phyloP scores from a whole-genome alignment of 345 rosid species.

The Carallia brachiata region DNA sequence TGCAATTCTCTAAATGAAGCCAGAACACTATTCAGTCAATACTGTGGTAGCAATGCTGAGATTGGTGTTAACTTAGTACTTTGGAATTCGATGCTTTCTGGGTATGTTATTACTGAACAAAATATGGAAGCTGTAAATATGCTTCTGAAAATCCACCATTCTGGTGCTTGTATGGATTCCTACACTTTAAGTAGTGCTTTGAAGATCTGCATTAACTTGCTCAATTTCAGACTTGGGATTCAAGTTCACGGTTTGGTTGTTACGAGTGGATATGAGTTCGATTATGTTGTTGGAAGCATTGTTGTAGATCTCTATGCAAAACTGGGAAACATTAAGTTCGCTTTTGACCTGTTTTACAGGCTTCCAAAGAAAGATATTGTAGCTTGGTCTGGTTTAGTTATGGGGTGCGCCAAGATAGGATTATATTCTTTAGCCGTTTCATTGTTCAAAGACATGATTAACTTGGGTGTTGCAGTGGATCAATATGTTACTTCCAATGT shows the following conservation, averaged over 20 bases:
- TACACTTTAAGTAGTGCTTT: constrained; percentile 60
- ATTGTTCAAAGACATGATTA: constrained; percentile 49
- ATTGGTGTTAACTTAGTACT: constrained; percentile 36
- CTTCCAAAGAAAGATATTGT: constrained; percentile 58
- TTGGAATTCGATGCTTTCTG: constrained; percentile 68
- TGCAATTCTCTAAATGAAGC: constrained; percentile 46
- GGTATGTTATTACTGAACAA: constrained; percentile 44
- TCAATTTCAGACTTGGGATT: constrained; percentile 44
- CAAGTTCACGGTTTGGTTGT: constrained; percentile 64
- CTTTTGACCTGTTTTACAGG: constrained; percentile 37
- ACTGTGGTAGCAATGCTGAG: constrained; percentile 1
- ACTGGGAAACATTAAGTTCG: constrained; percentile 41
- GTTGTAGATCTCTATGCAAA: constrained; percentile 56
- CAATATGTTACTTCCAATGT: constrained; percentile 50
- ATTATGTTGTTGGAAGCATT: constrained; percentile 60
- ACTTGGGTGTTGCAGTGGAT: constrained; percentile 39
- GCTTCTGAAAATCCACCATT: constrained; percentile 39
- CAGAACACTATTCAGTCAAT: constrained; percentile 32
- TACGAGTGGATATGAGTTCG: constrained; percentile 51
- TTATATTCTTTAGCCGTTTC: constrained; percentile 39
- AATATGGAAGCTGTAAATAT: constrained; percentile 42
- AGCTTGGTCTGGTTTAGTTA: constrained; percentile 61
- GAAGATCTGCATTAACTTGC: constrained; percentile 58
- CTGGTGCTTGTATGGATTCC: constrained; percentile 46
- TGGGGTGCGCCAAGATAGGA: constrained; percentile 51